phyloP scores from a whole-genome alignment of 2,329 filamentous ascomycete species.

The Thermothelomyces thermophilus region DNA sequence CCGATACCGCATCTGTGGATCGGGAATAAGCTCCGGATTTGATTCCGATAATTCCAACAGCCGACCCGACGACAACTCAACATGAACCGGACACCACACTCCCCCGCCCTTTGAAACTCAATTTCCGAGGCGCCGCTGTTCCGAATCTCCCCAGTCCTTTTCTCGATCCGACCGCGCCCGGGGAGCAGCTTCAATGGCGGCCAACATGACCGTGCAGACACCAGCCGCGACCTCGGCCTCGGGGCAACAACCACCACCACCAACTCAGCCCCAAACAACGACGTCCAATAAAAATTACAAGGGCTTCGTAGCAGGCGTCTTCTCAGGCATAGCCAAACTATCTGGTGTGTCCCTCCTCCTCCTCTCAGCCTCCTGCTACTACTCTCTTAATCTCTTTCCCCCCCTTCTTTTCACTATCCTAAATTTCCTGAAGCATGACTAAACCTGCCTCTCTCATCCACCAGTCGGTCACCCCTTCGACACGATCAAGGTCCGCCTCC shows the following conservation, averaged over 20 bases:
- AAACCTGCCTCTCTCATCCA: neutral
- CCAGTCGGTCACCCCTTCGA: conserved; percentile 73
- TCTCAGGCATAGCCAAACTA: conserved; percentile 87
- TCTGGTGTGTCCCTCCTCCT: conserved; percentile 51
- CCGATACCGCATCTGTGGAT: conserved; percentile 18
- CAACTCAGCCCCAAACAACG: neutral
- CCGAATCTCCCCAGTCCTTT: neutral
- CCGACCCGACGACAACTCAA: neutral
- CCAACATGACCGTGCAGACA: conserved; percentile 3
- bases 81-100: neutral
- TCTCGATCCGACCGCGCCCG: neutral
- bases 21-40: neutral
- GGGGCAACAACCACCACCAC: conserved; percentile 3
- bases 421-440: neutral
- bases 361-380: neutral
- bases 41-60: neutral
- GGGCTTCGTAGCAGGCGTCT: conserved; percentile 95
- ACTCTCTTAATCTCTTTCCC: neutral
- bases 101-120: neutral
- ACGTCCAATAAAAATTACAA: conserved; percentile 61
- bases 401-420: neutral
- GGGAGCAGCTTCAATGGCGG: conserved; percentile 12
- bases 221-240: conserved; percentile 9
- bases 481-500: conserved; percentile 91
- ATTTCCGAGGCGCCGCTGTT: neutral